Percentiles rank a stretch among this genome's conserved stretches.
These are phyloP conservation scores for Mortierella sp. DNA, from an alignment of 371 early-diverging fungal species.

Conservation along the genomic window DNA sequence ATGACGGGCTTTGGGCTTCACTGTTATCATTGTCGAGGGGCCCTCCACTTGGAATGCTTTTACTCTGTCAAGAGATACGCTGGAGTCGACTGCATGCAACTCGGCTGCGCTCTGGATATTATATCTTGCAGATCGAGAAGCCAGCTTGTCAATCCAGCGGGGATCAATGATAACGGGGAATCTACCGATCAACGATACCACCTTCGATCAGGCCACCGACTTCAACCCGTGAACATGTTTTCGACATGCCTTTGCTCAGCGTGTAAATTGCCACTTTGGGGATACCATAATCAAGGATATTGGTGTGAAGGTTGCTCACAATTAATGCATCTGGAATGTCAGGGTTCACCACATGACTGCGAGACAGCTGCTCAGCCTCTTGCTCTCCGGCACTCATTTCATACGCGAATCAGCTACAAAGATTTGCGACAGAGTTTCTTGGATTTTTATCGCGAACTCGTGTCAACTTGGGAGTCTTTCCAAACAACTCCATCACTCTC, in stretches of 20 bases:
- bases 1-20: constrained; percentile 66
- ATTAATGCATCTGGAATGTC: constrained; percentile 65
- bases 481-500: constrained; percentile 4
- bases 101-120: constrained; percentile 29
- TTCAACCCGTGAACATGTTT: constrained; percentile 67
- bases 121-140: constrained; percentile 21
- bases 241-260: constrained; percentile 66
- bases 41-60: constrained; percentile 52
- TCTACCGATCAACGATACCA: constrained; percentile 16
- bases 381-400: constrained; percentile 13
- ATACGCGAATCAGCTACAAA: constrained; percentile 19
- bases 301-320: constrained; percentile 64
- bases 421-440: constrained; percentile 40
- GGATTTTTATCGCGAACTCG: constrained; percentile 23
- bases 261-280: constrained; percentile 70
- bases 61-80: constrained; percentile 37
- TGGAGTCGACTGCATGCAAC: constrained; percentile 37
- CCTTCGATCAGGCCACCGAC: constrained; percentile 59
- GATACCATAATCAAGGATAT: constrained; percentile 67
- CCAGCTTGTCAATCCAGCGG: constrained; percentile 37
- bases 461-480: constrained; percentile 16
- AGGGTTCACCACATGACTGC: constrained; percentile 13
- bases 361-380: constrained; percentile 6
- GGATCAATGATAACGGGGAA: constrained; percentile 8
- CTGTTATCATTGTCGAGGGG: constrained; percentile 66